phyloP scores from a whole-genome alignment of 306 rosid species.

The Cicer pinnatifidum region DNA sequence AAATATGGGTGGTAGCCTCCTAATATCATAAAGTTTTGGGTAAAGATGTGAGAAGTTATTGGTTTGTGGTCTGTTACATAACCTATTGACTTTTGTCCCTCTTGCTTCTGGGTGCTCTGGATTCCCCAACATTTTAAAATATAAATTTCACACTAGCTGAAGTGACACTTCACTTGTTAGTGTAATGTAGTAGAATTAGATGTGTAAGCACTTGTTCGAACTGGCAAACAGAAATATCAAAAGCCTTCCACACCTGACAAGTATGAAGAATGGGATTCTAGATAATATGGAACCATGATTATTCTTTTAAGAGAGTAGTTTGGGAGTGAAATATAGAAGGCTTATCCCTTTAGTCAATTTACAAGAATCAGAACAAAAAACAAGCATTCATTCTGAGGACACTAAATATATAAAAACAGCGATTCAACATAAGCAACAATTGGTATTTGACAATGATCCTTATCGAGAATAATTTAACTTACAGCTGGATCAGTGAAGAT shows the following conservation, averaged over 20 bases:
- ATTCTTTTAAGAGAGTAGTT: constrained; percentile 21
- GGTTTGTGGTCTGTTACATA: not conserved
- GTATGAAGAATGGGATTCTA: constrained; percentile 16
- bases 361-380: constrained; percentile 15
- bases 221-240: constrained; percentile 35
- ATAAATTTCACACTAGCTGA: not conserved
- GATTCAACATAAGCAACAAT: constrained; percentile 21
- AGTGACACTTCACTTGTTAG: constrained; percentile 15
- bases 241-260: not conserved
- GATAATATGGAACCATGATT: not conserved
- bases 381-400: not conserved
- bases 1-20: not conserved
- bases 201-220: constrained; percentile 18
- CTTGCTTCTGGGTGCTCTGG: not conserved
- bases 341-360: constrained; percentile 23
- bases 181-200: constrained; percentile 7
- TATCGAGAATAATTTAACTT: constrained; percentile 51
- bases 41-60: not conserved
- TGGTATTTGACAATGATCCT: constrained; percentile 29
- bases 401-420: constrained; percentile 13
- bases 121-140: not conserved
- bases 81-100: not conserved
- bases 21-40: not conserved
- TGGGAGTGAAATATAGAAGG: constrained; percentile 10
- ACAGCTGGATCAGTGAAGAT: constrained; percentile 93